These are phyloP conservation scores for Albugo laibachii DNA, from an alignment of 352 stramenopile species.

Conservation along the genomic window DNA sequence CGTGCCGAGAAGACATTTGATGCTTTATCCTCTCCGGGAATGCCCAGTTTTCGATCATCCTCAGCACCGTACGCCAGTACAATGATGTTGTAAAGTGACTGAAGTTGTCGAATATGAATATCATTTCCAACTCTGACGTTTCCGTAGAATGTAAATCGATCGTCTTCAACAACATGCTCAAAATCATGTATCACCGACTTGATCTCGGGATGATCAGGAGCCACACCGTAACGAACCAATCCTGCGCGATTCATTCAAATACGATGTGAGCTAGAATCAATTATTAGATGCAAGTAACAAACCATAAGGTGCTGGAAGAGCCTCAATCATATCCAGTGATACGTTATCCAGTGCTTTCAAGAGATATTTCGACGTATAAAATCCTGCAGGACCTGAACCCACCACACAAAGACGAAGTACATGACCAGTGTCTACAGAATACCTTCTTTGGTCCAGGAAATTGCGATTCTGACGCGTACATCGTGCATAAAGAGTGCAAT, in stretches of 20 bases:
- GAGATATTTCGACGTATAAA: conserved; percentile 91
- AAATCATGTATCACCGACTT: conserved; percentile 98
- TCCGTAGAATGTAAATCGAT: conserved; percentile 76
- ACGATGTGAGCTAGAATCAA: background rate
- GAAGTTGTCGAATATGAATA: conserved; percentile 77
- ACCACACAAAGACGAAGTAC: conserved; percentile 71
- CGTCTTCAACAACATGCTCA: conserved; percentile 61
- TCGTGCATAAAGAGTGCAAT: no score
- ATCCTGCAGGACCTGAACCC: conserved; percentile 77
- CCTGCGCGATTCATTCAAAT: conserved; percentile 19
- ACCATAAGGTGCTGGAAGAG: conserved; percentile 87
- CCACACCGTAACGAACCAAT: conserved; percentile 92
- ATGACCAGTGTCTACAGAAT: background rate
- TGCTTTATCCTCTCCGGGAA: conserved; percentile 55
- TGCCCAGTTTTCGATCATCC: conserved; percentile 70
- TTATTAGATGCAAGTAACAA: background rate
- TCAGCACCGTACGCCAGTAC: conserved; percentile 91
- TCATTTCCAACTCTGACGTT: conserved; percentile 80
- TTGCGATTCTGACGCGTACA: no score
- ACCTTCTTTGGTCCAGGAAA: conserved; percentile 2
- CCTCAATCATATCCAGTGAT: conserved; percentile 85
- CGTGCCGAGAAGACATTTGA: conserved; percentile 62
- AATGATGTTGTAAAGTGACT: conserved; percentile 84
- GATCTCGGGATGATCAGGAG: conserved; percentile 95
- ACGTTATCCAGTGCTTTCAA: conserved; percentile 54